These are phyloP conservation scores for Turritis glabra DNA, from an alignment of 345 rosid genomes.

Conservation along the genomic window DNA sequence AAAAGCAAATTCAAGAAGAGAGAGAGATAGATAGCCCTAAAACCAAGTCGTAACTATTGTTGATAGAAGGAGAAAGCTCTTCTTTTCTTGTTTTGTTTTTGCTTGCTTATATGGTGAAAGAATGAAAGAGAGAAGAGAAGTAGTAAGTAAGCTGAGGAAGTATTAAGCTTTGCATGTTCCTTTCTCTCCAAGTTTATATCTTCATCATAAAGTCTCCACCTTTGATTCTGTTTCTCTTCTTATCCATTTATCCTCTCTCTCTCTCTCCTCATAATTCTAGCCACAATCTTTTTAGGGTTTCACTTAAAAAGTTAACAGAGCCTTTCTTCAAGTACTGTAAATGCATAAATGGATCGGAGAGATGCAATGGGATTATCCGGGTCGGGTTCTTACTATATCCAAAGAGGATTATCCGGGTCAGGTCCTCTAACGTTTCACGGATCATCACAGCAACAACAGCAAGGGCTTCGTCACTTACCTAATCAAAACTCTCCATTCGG, in stretches of 20 bases:
- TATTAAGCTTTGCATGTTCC: slow-evolving; percentile 43
- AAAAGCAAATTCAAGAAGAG: slow-evolving; percentile 3
- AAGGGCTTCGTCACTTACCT: slow-evolving; percentile 53
- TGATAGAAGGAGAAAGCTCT: neutral
- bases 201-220: slow-evolving; percentile 42
- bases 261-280: slow-evolving; percentile 20
- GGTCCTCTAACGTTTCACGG: slow-evolving; percentile 69
- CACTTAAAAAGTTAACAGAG: slow-evolving; percentile 23
- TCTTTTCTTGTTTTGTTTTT: neutral
- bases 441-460: slow-evolving; percentile 41
- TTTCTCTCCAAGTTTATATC: slow-evolving; percentile 34
- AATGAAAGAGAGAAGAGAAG: slow-evolving; percentile 26
- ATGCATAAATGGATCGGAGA: slow-evolving; percentile 91
- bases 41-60: slow-evolving; percentile 18
- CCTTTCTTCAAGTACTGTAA: slow-evolving; percentile 46
- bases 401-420: slow-evolving; percentile 67
- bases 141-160: slow-evolving; percentile 13
- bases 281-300: slow-evolving; percentile 38
- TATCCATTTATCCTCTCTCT: slow-evolving; percentile 34
- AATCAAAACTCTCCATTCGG: slow-evolving; percentile 61
- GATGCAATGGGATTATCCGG: slow-evolving; percentile 79
- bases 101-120: slow-evolving; percentile 12
- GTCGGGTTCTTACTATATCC: slow-evolving; percentile 77
- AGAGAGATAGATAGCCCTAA: slow-evolving; percentile 22
- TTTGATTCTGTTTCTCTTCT: slow-evolving; percentile 42